phyloP scores from a whole-genome alignment of 2,329 filamentous ascomycete species.

The Cordyceps farinosa region DNA sequence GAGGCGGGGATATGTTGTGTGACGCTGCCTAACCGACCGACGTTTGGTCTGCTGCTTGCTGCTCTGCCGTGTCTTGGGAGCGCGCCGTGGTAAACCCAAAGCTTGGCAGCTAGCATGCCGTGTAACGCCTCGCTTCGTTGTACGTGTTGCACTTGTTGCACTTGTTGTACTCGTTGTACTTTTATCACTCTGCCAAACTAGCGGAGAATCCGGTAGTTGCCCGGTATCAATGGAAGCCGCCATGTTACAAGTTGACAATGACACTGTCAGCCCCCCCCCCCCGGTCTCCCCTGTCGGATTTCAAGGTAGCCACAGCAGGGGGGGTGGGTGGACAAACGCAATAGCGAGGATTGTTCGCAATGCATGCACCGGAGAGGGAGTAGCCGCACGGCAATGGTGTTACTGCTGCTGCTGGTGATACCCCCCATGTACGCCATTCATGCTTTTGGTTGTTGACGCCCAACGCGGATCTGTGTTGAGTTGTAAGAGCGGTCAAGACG shows the following conservation, averaged over 20 bases:
- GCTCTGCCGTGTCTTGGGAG: background rate
- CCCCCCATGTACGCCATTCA: background rate
- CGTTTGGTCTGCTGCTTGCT: background rate
- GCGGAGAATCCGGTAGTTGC: too few species aligned
- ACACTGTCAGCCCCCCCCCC: too few species aligned
- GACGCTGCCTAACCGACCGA: conserved; percentile 7
- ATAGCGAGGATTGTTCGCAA: background rate
- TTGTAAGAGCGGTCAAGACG: background rate
- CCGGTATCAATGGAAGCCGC: too few species aligned
- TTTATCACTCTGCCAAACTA: too few species aligned
- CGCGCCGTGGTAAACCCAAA: background rate
- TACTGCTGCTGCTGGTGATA: background rate
- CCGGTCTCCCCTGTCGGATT: background rate
- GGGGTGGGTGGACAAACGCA: background rate
- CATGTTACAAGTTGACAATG: too few species aligned
- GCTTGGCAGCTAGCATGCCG: conserved; percentile 1
- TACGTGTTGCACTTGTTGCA: background rate
- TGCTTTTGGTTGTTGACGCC: background rate
- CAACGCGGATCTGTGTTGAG: background rate
- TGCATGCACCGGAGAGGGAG: background rate
- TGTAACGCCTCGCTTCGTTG: background rate
- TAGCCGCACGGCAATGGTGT: background rate
- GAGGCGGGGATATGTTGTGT: background rate
- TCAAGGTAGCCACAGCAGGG: background rate
- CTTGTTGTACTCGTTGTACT: background rate